Conservation (phyloP, 2,329 filamentous ascomycete genomes). For the Triangularia setosa region DNA sequence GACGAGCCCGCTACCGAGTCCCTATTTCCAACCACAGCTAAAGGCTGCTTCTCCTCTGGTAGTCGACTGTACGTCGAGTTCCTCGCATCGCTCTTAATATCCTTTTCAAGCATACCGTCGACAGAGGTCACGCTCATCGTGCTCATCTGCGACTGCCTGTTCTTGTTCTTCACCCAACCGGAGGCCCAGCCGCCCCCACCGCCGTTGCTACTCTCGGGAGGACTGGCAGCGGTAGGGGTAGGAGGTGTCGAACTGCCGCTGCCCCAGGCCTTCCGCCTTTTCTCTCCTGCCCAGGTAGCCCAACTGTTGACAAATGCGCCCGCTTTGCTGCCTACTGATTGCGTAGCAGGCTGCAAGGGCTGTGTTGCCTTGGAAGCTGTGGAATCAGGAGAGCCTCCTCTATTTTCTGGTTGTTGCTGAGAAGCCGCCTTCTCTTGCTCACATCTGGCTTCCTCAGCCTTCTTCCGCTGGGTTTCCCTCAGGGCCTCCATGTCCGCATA, state of each 20-base stretch:
- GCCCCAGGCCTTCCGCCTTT: conserved; percentile 51
- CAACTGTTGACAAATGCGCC: conserved; percentile 65
- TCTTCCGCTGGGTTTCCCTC: conserved; percentile 67
- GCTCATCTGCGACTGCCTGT: conserved; percentile 22
- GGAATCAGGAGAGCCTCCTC: not conserved
- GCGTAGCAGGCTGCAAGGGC: conserved; percentile 38
- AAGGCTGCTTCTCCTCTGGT: not conserved
- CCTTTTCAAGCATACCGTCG: conserved; percentile 3
- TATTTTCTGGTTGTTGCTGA: conserved; percentile 8
- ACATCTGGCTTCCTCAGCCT: conserved; percentile 50
- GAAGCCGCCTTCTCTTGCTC: conserved; percentile 14
- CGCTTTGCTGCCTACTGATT: conserved; percentile 52
- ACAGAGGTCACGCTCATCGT: not conserved
- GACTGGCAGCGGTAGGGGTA: not conserved
- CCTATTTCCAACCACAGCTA: conserved; percentile 1
- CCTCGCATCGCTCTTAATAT: not conserved
- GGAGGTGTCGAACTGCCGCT: conserved; percentile 21
- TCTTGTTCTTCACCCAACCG: conserved; percentile 35
- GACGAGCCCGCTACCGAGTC: not conserved
- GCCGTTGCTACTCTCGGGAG: conserved; percentile 21
- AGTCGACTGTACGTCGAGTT: not conserved
- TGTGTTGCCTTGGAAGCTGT: not conserved
- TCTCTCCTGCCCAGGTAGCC: conserved; percentile 70
- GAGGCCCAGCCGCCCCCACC: conserved; percentile 20
- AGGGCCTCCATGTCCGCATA: conserved; percentile 87